These are phyloP conservation scores for Hyphodiscus hymeniophilus DNA, from an alignment of 495 filamentous ascomycete genomes.

Conservation along the genomic window DNA sequence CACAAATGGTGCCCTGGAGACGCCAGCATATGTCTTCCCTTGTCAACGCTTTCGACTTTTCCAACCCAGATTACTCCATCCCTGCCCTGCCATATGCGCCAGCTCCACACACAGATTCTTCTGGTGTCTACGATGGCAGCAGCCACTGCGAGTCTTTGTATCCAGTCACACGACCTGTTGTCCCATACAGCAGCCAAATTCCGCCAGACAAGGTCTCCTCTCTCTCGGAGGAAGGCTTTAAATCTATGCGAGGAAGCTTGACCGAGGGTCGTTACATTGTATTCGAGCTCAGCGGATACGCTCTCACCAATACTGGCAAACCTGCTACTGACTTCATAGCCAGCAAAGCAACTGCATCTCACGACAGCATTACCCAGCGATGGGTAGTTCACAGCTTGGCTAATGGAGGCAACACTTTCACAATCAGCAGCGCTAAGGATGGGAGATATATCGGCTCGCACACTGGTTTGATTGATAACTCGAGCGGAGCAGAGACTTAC, in stretches of 20 bases:
- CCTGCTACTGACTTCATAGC: constrained; percentile 21
- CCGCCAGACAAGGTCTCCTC: constrained; percentile 8
- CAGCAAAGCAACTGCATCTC: constrained; percentile 27
- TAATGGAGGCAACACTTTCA: constrained; percentile 35
- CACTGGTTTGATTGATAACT: constrained; percentile 19
- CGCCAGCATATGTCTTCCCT: constrained; percentile 47
- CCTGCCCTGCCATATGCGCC: constrained; percentile 35
- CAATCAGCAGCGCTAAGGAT: constrained; percentile 41
- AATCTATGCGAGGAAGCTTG: constrained; percentile 40
- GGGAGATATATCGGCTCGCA: constrained; percentile 31
- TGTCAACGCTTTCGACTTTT: constrained; percentile 43
- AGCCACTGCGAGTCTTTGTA: constrained; percentile 34
- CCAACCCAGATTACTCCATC: constrained; percentile 39
- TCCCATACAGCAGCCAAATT: constrained; percentile 39
- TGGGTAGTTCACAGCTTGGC: constrained; percentile 41
- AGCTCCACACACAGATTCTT: constrained; percentile 25
- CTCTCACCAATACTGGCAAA: constrained; percentile 30
- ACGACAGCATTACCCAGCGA: constrained; percentile 35
- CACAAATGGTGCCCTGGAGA: constrained; percentile 44
- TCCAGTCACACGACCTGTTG: constrained; percentile 29
- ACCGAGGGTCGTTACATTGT: constrained; percentile 42
- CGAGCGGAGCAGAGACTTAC: constrained; percentile 27
- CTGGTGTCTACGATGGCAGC: constrained; percentile 36
- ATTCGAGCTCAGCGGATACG: constrained; percentile 22
- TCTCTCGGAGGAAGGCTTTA: constrained; percentile 40